Evolutionary conservation across 495 filamentous ascomycete genomes (phyloP).

Genomic region (Podospora australis): DNA sequence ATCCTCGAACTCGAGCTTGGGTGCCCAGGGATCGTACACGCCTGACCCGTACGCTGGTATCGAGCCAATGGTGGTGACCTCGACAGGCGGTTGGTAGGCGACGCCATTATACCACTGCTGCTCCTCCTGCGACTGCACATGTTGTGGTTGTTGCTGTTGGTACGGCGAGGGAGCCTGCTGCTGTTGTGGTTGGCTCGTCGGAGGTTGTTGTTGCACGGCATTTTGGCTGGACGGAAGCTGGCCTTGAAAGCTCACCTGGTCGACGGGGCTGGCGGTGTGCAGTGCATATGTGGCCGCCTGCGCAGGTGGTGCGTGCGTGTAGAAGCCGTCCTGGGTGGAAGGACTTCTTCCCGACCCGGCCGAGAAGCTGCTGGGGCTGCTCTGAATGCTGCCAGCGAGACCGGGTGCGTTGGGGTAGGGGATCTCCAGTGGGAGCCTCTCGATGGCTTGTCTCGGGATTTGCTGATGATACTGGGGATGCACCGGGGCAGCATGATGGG

Average conservation of each 20-base stretch:
- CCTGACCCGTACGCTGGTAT: conserved; percentile 28
- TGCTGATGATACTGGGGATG: conserved; percentile 38
- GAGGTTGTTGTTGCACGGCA: conserved; percentile 15
- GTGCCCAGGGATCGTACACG: conserved; percentile 32
- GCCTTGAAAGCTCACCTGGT: not conserved
- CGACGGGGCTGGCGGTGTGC: conserved; percentile 33
- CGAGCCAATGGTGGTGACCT: conserved; percentile 34
- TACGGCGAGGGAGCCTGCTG: too few species aligned
- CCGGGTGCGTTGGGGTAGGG: conserved; percentile 29
- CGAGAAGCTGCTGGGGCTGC: conserved; percentile 47
- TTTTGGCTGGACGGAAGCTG: conserved; percentile 26
- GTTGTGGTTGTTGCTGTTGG: conserved; percentile 24
- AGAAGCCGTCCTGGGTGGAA: conserved; percentile 39
- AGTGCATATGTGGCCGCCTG: conserved; percentile 36
- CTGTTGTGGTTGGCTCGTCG: conserved; percentile 12
- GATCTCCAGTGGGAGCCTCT: conserved; percentile 37
- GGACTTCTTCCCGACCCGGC: conserved; percentile 37
- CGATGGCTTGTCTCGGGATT: conserved; percentile 36
- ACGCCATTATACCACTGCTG: conserved; percentile 38
- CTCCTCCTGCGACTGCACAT: conserved; percentile 22
- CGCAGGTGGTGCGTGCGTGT: conserved; percentile 35
- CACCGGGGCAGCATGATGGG: conserved; percentile 9
- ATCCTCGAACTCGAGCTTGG: conserved; percentile 43
- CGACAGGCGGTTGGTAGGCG: conserved; percentile 38
- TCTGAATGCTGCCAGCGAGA: conserved; percentile 35